Evolutionary conservation across 176 grass and related monocot genomes (phyloP).

Genomic region (Musa beccarii): DNA sequence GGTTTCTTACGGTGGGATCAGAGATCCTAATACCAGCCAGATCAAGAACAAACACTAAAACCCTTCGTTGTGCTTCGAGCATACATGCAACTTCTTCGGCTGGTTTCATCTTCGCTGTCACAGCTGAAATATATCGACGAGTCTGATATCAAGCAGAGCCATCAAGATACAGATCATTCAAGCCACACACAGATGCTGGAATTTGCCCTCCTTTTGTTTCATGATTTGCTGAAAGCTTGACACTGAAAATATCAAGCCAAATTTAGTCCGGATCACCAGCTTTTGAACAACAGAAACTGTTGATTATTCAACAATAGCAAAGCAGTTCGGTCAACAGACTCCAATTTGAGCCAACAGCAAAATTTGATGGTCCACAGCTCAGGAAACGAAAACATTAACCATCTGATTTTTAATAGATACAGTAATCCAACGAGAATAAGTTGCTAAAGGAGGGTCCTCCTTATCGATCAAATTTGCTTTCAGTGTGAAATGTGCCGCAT

Average conservation of each 20-base stretch:
- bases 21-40: too few species aligned
- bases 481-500: not conserved
- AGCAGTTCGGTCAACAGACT: not conserved
- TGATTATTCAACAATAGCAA: not conserved
- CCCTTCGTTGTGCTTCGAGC: too few species aligned
- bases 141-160: too few species aligned
- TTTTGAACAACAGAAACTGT: not conserved
- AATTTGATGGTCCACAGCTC: not conserved
- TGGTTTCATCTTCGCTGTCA: too few species aligned
- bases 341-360: conserved; percentile 5
- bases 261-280: not conserved
- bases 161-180: too few species aligned
- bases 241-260: not conserved
- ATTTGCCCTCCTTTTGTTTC: too few species aligned
- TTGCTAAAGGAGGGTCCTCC: not conserved
- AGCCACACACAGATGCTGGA: too few species aligned
- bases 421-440: not conserved
- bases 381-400: not conserved
- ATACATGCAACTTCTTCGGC: too few species aligned
- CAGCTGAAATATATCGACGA: too few species aligned
- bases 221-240: not conserved
- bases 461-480: not conserved
- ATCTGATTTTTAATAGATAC: not conserved
- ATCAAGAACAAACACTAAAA: too few species aligned
- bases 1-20: too few species aligned